A percentile compares a stretch with the other conserved stretches of the same genome.
phyloP scores from a whole-genome alignment of 2,329 filamentous ascomycete genomes.

The Fusarium acutatum region DNA sequence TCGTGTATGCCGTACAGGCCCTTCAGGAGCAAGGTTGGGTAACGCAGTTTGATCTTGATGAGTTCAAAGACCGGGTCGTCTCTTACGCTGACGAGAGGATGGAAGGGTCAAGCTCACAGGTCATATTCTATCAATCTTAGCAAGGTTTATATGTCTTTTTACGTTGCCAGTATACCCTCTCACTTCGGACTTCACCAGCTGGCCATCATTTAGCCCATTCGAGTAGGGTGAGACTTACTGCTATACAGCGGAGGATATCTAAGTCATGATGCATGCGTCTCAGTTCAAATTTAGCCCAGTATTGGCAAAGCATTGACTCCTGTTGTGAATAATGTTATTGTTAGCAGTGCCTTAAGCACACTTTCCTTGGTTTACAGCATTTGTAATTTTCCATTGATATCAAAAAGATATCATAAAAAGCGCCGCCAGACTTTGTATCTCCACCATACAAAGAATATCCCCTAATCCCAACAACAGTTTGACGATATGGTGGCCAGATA shows the following conservation, averaged over 20 bases:
- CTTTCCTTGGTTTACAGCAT: neutral
- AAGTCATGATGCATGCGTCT: neutral
- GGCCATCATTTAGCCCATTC: neutral
- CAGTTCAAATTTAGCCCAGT: neutral
- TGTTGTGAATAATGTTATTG: neutral
- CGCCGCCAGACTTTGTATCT: accelerated
- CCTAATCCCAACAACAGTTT: neutral
- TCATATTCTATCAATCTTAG: neutral
- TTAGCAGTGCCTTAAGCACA: accelerated
- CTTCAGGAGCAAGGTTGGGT: slow-evolving; percentile 42
- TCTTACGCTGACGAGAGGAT: slow-evolving; percentile 44
- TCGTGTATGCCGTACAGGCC: slow-evolving; percentile 35
- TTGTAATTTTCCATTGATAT: neutral
- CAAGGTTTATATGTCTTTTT: neutral
- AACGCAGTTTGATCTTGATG: slow-evolving; percentile 34
- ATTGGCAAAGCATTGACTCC: neutral
- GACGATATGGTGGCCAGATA: neutral
- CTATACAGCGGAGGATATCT: neutral
- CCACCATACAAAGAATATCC: neutral
- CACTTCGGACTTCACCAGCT: neutral
- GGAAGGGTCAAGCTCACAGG: neutral
- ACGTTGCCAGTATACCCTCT: neutral
- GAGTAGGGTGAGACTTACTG: too few relatives aligned
- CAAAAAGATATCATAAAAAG: neutral
- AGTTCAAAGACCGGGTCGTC: slow-evolving; percentile 42